A percentile compares a stretch with the other conserved stretches of the same genome.
phyloP scores from a whole-genome alignment of 257 asterid genomes.

The Nicotiana paniculata region DNA sequence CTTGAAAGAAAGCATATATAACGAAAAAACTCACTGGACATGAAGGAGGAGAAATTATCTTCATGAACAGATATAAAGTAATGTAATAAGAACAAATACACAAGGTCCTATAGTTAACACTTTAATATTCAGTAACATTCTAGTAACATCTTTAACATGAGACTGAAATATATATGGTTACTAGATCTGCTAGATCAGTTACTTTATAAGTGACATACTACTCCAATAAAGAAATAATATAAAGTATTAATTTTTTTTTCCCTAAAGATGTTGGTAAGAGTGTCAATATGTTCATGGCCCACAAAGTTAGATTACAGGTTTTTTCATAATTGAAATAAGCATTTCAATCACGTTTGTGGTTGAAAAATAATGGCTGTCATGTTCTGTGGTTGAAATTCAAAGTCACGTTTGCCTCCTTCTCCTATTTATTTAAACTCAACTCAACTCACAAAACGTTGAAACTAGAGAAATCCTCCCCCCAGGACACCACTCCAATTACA shows the following conservation, averaged over 20 bases:
- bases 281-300: neutral
- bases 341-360: constrained; percentile 13
- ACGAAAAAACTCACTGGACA: no score
- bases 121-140: no score
- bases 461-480: neutral
- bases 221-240: neutral
- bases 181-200: no score
- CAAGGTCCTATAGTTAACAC: no score
- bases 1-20: no score
- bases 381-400: constrained; percentile 45
- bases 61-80: no score
- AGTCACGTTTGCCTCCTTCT: constrained; percentile 11
- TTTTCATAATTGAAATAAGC: neutral
- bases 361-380: constrained; percentile 23
- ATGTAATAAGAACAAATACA: no score
- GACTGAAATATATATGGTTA: neutral
- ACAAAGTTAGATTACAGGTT: neutral
- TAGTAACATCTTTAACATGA: neutral
- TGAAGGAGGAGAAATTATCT: no score
- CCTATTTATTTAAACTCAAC: constrained; percentile 31
- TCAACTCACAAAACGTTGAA: constrained; percentile 14
- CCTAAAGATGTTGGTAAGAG: neutral
- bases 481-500: neutral
- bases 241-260: neutral
- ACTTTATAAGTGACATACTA: neutral